Evolutionary conservation across 768 basidiomycete species (phyloP).

Genomic region (Rhodotorula diobovata): DNA sequence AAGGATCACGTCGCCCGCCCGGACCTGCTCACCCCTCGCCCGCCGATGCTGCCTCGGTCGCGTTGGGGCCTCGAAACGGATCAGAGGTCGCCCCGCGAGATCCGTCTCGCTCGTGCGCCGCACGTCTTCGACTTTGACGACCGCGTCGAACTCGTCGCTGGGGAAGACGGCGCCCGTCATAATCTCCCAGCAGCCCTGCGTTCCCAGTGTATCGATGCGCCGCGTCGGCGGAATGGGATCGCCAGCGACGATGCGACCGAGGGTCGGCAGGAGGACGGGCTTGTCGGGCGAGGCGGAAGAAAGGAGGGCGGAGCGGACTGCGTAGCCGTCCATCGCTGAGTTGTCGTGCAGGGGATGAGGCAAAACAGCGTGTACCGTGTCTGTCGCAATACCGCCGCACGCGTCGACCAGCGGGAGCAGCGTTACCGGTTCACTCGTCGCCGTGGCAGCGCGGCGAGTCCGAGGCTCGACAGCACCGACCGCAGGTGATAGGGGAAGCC

Average conservation of each 20-base stretch:
- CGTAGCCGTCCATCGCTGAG: conserved; percentile 18
- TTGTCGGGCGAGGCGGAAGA: not conserved
- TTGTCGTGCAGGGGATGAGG: conserved; percentile 11
- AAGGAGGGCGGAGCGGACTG: not conserved
- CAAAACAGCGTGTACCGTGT: not conserved
- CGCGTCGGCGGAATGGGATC: not conserved
- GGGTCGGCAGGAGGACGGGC: not conserved
- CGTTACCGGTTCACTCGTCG: not conserved
- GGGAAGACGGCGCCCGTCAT: conserved; percentile 20
- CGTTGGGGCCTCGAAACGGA: not conserved
- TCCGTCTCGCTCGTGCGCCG: not conserved
- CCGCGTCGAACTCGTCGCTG: not conserved
- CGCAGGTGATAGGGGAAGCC: no score
- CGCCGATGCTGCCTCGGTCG: not conserved
- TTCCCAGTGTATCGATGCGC: not conserved
- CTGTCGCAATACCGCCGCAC: not conserved
- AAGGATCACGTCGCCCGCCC: not conserved
- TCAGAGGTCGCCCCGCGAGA: not conserved
- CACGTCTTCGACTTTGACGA: conserved; percentile 13
- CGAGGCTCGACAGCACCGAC: no score
- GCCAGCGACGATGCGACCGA: conserved; percentile 10
- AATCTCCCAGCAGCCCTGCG: conserved; percentile 8
- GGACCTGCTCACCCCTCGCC: conserved; percentile 4
- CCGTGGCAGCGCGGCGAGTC: not conserved
- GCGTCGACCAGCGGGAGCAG: not conserved